Conservation (phyloP, 2,329 filamentous ascomycete species). For the Elsinoe arachidis region DNA sequence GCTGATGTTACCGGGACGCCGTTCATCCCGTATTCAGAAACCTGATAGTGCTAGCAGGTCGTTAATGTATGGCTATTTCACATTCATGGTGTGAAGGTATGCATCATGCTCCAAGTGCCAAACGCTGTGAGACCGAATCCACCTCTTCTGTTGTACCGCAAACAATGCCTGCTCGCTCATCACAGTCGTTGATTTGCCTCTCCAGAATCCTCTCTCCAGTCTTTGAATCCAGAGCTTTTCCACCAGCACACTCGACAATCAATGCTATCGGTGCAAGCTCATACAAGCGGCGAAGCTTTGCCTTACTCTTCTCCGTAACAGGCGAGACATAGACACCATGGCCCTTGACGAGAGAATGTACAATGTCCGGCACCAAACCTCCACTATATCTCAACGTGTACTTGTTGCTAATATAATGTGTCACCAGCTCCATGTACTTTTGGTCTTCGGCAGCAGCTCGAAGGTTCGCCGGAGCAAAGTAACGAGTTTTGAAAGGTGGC, state of each 20-base stretch:
- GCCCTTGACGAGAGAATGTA: constrained; percentile 52
- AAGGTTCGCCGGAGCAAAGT: constrained; percentile 56
- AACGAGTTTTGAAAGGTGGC: constrained; percentile 41
- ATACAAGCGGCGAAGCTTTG: constrained; percentile 52
- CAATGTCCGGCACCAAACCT: constrained; percentile 53
- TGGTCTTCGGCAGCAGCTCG: constrained; percentile 46
- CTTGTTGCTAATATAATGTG: constrained; percentile 41
- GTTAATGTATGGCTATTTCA: no score
- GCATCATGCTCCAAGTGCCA: constrained; percentile 3
- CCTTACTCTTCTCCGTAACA: constrained; percentile 42
- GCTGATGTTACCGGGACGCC: constrained; percentile 22
- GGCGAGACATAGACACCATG: constrained; percentile 55
- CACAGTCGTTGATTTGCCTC: constrained; percentile 21
- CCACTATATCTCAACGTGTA: constrained; percentile 55
- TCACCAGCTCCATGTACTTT: constrained; percentile 43
- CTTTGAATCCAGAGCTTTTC: constrained; percentile 41
- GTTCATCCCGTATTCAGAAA: neutral
- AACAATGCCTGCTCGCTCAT: constrained; percentile 27
- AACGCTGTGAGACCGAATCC: constrained; percentile 19
- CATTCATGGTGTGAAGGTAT: neutral
- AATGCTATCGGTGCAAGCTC: constrained; percentile 54
- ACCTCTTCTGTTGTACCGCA: constrained; percentile 28
- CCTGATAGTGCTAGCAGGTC: no score
- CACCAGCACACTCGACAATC: constrained; percentile 52
- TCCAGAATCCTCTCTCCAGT: constrained; percentile 22